Evolutionary conservation across 495 filamentous ascomycete genomes (phyloP).

Genomic region (Talaromyces proteolyticus): DNA sequence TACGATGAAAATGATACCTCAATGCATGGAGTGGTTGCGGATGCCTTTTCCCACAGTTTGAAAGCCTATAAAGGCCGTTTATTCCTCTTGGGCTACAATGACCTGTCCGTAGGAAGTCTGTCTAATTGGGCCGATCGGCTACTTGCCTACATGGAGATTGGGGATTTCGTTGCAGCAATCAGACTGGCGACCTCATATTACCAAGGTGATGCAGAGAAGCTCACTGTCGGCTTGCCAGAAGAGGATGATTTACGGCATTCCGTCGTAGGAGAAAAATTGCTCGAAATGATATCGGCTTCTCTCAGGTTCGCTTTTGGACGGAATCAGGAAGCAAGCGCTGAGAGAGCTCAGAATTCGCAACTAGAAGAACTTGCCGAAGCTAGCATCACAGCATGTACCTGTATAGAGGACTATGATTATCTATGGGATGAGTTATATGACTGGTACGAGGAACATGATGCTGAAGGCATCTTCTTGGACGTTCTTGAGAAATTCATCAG

Average conservation of each 20-base stretch:
- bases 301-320: conserved; percentile 81
- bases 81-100: conserved; percentile 86
- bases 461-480: conserved; percentile 74
- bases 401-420: conserved; percentile 69
- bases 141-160: conserved; percentile 92
- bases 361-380: conserved; percentile 74
- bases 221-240: conserved; percentile 90
- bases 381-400: conserved; percentile 77
- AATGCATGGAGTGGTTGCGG: conserved; percentile 93
- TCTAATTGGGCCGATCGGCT: conserved; percentile 99
- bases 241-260: conserved; percentile 69
- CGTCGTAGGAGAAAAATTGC: conserved; percentile 79
- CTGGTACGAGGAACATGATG: conserved; percentile 73
- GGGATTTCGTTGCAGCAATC: conserved; percentile 89
- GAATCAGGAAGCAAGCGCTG: conserved; percentile 41
- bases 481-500: conserved; percentile 81
- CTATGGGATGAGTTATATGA: conserved; percentile 88
- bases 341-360: conserved; percentile 48
- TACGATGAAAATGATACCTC: conserved; percentile 81
- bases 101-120: conserved; percentile 79
- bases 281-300: conserved; percentile 93
- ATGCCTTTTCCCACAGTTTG: conserved; percentile 98
- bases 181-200: conserved; percentile 88
- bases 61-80: conserved; percentile 89
- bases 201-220: conserved; percentile 77